Evolutionary conservation across 2,329 filamentous ascomycete species (phyloP).

Genomic region (Coniella lustricola): DNA sequence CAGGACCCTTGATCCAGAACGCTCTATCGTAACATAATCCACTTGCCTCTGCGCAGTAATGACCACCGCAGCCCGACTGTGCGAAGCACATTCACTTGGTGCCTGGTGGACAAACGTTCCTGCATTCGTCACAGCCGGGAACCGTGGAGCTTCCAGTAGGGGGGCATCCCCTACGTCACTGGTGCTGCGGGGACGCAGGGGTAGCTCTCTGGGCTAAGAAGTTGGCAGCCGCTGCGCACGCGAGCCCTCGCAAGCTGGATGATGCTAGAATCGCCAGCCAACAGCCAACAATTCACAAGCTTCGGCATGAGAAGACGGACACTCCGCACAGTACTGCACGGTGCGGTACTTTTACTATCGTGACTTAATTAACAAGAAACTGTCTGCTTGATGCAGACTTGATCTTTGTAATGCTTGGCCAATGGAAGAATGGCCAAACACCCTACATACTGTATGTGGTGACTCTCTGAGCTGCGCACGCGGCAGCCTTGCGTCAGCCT

Average conservation of each 20-base stretch:
- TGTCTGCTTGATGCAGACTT: too few relatives aligned
- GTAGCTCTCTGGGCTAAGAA: slow-evolving; percentile 7
- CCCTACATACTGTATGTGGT: too few relatives aligned
- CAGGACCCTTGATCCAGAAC: background rate
- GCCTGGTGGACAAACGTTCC: slow-evolving; percentile 6
- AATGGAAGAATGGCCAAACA: too few relatives aligned
- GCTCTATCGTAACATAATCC: too few relatives aligned
- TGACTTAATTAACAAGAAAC: too few relatives aligned
- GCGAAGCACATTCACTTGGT: background rate
- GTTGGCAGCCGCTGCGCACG: background rate
- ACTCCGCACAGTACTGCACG: too few relatives aligned
- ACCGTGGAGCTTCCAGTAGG: slow-evolving; percentile 4
- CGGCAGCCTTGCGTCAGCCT: too few relatives aligned
- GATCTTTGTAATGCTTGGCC: too few relatives aligned
- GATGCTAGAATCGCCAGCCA: background rate
- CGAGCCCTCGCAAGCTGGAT: background rate
- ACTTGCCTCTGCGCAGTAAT: too few relatives aligned
- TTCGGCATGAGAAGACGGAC: background rate
- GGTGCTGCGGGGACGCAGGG: slow-evolving; percentile 8
- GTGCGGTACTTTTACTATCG: too few relatives aligned
- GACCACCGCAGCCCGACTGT: background rate
- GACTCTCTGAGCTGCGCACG: too few relatives aligned
- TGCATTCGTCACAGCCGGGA: slow-evolving; percentile 5
- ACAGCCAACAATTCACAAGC: background rate
- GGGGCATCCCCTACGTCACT: slow-evolving; percentile 12